Base-by-base conservation (phyloP, 2,329 filamentous ascomycete genomes). In the Tolypocladium endophyticum region DNA sequence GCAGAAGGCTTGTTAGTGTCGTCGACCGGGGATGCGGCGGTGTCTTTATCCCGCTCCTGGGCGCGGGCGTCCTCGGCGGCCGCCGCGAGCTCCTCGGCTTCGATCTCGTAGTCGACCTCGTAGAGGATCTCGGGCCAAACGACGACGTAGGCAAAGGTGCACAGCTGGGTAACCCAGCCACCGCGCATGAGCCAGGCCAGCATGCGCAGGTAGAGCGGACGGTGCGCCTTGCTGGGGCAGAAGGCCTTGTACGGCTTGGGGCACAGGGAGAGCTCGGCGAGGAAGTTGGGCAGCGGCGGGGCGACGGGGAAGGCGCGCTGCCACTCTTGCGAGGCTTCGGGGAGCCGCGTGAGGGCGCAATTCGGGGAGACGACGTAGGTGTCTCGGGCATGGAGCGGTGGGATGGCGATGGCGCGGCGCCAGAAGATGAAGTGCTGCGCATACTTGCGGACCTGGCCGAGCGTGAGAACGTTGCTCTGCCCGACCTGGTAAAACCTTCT, bases 341-440 rank as follows among this genome's bases (percentile, higher is more conserved):
- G 80, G 0, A 97, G 81, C 55, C 86, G 84, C 57, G 81, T 78
- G 67, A 92, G 82, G 67, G 96, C 88, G 62, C 91, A 92, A 70
- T 96, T 95, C 0, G 93, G 92, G 1, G 90, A 95, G 35, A 97
- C 84, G 39, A 97, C 88, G 72, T 97, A 99, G 14, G 87, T 88
- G 70, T 97, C 92, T 55, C 92, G 84, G 52, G 89, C 88, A 69
- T 97, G 92, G 7, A 99, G 82, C 0, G 94, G 94, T 5, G 91
- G 89, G 47, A 97, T 93, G 20, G 93, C 88, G 61, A 95, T 89
- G 55, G 93, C 94, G 60, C 92, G 88, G 30, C 94, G 87, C 92
- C 93, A 97, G 75, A 95, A 96, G 62, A 97, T 92, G 63, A 99
- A 87, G 75, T 97, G 94, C 60, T 90, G 89, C 12, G 92, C 92